A percentile compares a stretch with the other conserved stretches of the same genome.
These are phyloP conservation scores for Epicoccum sorghinum DNA, from an alignment of 2,329 filamentous ascomycete species.

Conservation along the genomic window DNA sequence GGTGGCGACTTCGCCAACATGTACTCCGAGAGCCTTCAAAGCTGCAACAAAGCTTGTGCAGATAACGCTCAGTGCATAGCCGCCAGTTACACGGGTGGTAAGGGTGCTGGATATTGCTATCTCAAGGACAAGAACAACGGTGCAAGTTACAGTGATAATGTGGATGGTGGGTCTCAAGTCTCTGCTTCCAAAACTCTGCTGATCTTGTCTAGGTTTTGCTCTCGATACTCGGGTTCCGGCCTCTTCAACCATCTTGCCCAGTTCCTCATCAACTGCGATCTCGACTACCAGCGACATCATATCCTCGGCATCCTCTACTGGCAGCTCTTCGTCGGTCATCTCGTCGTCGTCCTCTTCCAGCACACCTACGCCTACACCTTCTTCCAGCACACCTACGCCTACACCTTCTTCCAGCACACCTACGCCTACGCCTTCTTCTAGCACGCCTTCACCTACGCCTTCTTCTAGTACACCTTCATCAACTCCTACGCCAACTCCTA, in stretches of 20 bases:
- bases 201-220: neutral
- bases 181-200: neutral
- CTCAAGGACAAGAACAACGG: constrained; percentile 4
- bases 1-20: constrained; percentile 1
- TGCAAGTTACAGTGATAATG: neutral
- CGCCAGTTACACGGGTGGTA: neutral
- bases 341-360: neutral
- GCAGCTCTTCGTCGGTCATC: neutral
- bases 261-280: neutral
- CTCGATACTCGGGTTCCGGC: neutral
- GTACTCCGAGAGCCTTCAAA: neutral
- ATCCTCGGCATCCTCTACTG: neutral
- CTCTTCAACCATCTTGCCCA: neutral
- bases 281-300: neutral
- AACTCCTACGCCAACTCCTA: neutral
- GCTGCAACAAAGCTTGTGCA: constrained; percentile 2
- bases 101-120: constrained; percentile 2
- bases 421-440: neutral
- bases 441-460: neutral
- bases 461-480: neutral
- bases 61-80: neutral
- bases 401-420: neutral
- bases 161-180: neutral
- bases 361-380: neutral
- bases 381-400: neutral